A percentile compares a stretch with the other conserved stretches of the same genome.
Conservation (phyloP, 2,329 filamentous ascomycete species). For the Botryosphaeria dothidea region DNA sequence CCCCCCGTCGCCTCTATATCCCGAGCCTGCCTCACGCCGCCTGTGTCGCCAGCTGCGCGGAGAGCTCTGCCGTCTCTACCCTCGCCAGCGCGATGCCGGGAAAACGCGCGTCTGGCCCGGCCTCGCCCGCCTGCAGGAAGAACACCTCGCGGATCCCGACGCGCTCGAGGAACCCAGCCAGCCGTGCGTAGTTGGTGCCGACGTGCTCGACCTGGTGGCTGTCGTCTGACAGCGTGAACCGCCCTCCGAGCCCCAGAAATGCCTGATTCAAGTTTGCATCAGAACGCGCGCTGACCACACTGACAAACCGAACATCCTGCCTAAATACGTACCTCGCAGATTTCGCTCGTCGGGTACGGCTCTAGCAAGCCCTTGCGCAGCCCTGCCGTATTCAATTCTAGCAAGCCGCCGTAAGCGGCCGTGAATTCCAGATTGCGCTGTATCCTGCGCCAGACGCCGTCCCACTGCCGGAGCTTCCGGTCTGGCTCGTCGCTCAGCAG, state of each 20-base stretch:
- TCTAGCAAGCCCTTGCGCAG: conserved; percentile 87
- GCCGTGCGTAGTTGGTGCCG: conserved; percentile 75
- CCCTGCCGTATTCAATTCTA: conserved; percentile 88
- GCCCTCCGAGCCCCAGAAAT: conserved; percentile 72
- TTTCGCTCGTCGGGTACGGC: conserved; percentile 79
- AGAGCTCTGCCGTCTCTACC: neutral
- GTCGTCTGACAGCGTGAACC: conserved; percentile 91
- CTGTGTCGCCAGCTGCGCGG: neutral
- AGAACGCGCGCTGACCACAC: neutral
- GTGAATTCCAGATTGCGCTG: conserved; percentile 73
- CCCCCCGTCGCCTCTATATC: neutral
- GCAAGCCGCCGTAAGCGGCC: conserved; percentile 71
- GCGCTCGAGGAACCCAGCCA: conserved; percentile 68
- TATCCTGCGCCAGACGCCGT: conserved; percentile 71
- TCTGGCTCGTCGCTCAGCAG: conserved; percentile 72
- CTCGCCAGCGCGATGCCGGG: conserved; percentile 28
- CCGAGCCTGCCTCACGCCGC: neutral
- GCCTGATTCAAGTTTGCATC: conserved; percentile 50
- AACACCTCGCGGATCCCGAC: conserved; percentile 64
- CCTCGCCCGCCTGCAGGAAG: conserved; percentile 29
- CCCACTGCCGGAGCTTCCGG: conserved; percentile 59
- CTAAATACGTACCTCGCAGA: conserved; percentile 66
- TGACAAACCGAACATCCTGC: conserved; percentile 7
- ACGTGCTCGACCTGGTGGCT: conserved; percentile 88
- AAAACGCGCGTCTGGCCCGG: conserved; percentile 31